These are phyloP conservation scores for Neolecta irregularis DNA, from an alignment of 1,139 yeast species.

Conservation along the genomic window DNA sequence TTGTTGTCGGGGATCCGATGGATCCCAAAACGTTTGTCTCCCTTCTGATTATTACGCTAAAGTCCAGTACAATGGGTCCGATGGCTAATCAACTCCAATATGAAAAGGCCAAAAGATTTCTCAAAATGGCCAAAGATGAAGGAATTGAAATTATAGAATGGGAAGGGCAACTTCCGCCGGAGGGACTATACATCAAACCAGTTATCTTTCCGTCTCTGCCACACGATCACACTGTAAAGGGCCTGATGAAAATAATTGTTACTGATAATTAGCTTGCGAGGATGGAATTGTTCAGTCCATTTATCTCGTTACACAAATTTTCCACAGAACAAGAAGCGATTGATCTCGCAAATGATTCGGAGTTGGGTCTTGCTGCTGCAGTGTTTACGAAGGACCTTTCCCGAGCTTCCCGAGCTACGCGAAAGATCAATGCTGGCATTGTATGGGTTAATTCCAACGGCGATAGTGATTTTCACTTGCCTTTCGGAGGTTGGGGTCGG, in stretches of 20 bases:
- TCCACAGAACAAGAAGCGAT: conserved; percentile 57
- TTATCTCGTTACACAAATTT: conserved; percentile 60
- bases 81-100: conserved; percentile 61
- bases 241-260: no score
- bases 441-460: conserved; percentile 75
- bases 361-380: conserved; percentile 76
- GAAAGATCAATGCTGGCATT: conserved; percentile 61
- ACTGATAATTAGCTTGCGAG: no score
- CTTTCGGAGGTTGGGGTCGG: conserved; percentile 69
- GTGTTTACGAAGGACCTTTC: conserved; percentile 53
- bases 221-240: no score
- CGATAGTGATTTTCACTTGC: conserved; percentile 53
- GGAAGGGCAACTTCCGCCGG: conserved; percentile 63
- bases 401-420: conserved; percentile 46
- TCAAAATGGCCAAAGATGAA: conserved; percentile 52
- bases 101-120: conserved; percentile 55
- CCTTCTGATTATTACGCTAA: no score
- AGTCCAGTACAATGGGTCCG: no score
- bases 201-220: conserved; percentile 59
- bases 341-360: conserved; percentile 51
- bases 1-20: conserved; percentile 57
- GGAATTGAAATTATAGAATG: conserved; percentile 53
- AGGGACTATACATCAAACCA: conserved; percentile 55
- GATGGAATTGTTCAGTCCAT: conserved; percentile 93
- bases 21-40: no score